Evolutionary conservation across 1,284 basidiomycete genomes (phyloP).

Genomic region (Porogramme epimiltina): DNA sequence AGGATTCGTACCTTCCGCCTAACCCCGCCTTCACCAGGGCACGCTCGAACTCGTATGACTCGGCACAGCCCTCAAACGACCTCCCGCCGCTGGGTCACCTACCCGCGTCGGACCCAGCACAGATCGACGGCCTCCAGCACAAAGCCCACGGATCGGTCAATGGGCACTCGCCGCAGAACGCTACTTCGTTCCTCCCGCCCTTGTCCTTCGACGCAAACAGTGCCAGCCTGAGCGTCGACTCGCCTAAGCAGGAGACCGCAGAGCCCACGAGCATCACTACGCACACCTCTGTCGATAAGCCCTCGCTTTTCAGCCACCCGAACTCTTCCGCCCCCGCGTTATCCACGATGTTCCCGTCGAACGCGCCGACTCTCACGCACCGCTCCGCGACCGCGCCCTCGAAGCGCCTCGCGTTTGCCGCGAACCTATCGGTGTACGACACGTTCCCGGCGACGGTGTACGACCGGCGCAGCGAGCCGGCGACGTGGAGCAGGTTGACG

Average conservation of each 20-base stretch:
- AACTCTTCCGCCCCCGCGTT: slow-evolving; percentile 90
- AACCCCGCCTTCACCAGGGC: slow-evolving; percentile 50
- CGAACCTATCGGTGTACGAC: slow-evolving; percentile 91
- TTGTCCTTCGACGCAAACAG: slow-evolving; percentile 57
- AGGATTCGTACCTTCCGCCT: slow-evolving; percentile 53
- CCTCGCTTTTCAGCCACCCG: slow-evolving; percentile 67
- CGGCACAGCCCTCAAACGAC: slow-evolving; percentile 51
- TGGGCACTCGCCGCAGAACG: slow-evolving; percentile 27
- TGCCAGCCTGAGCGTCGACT: slow-evolving; percentile 28
- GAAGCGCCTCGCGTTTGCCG: slow-evolving; percentile 86
- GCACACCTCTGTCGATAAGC: slow-evolving; percentile 26
- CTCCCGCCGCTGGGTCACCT: slow-evolving; percentile 77
- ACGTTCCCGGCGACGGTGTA: slow-evolving; percentile 92
- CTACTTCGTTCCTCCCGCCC: slow-evolving; percentile 50
- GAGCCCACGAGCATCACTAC: slow-evolving; percentile 21
- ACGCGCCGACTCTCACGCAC: slow-evolving; percentile 53
- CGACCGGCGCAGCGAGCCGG: slow-evolving; percentile 93
- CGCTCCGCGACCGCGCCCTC: slow-evolving; percentile 65
- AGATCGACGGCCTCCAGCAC: slow-evolving; percentile 78
- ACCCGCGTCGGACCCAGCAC: slow-evolving; percentile 79
- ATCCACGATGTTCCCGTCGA: slow-evolving; percentile 52
- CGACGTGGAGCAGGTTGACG: slow-evolving; percentile 95
- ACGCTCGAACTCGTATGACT: slow-evolving; percentile 83
- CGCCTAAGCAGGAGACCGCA: slow-evolving; percentile 38
- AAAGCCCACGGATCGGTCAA: slow-evolving; percentile 53